phyloP scores from a whole-genome alignment of 495 filamentous ascomycete species.

The Zalerion maritima region DNA sequence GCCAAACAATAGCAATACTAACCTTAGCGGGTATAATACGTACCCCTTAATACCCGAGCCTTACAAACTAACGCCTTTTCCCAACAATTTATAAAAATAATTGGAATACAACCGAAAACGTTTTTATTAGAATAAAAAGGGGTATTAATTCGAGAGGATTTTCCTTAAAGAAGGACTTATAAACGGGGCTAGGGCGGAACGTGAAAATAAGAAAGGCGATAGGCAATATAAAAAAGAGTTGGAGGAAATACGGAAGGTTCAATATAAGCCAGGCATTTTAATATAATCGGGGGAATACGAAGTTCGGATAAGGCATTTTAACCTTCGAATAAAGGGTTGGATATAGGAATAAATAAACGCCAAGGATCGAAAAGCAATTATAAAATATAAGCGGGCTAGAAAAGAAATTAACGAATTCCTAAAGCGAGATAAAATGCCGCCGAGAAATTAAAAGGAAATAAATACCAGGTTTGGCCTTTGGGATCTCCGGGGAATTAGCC shows the following conservation, averaged over 20 bases:
- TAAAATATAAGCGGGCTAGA: not conserved
- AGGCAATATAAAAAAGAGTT: conserved; percentile 2
- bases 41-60: conserved; percentile 2
- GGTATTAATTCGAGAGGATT: conserved; percentile 3
- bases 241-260: conserved; percentile 3
- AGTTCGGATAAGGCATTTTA: no score
- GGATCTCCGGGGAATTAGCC: no score
- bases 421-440: no score
- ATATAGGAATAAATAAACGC: conserved; percentile 4
- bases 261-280: conserved; percentile 1
- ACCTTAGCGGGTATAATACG: conserved; percentile 6
- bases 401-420: no score
- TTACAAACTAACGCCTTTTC: conserved; percentile 1
- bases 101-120: conserved; percentile 5
- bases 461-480: no score
- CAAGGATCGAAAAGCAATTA: not conserved
- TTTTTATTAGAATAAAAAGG: conserved; percentile 2
- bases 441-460: no score
- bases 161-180: conserved; percentile 3
- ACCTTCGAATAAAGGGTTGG: conserved; percentile 3
- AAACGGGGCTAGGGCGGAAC: conserved; percentile 1
- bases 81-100: conserved; percentile 4
- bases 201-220: conserved; percentile 4
- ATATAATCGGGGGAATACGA: no score
- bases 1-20: conserved; percentile 1